phyloP scores from a whole-genome alignment of 257 asterid species.

The Primulina tabacum region DNA sequence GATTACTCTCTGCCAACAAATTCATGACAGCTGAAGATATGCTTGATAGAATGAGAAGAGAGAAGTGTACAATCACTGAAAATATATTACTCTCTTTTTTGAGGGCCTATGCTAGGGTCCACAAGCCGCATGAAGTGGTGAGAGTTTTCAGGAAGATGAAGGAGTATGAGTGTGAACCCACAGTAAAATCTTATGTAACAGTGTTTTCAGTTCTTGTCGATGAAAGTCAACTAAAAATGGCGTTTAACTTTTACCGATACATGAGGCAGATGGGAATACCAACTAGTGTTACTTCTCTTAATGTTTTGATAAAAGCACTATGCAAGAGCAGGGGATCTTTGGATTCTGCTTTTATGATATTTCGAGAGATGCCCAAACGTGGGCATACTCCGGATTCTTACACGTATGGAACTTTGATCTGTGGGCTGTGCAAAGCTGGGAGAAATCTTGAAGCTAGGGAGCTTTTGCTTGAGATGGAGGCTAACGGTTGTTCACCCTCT shows the following conservation, averaged over 20 bases:
- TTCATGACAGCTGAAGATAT: constrained; percentile 63
- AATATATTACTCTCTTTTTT: constrained; percentile 58
- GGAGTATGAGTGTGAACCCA: constrained; percentile 65
- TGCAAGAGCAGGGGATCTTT: constrained; percentile 67
- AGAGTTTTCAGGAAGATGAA: constrained; percentile 64
- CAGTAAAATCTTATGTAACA: constrained; percentile 64
- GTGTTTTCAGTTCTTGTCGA: constrained; percentile 74
- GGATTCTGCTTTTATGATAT: constrained; percentile 66
- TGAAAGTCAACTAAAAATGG: constrained; percentile 79
- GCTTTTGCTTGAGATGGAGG: constrained; percentile 77
- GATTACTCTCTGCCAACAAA: constrained; percentile 65
- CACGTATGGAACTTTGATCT: constrained; percentile 85
- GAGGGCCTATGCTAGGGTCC: constrained; percentile 78
- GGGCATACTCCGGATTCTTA: constrained; percentile 77
- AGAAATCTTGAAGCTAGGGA: constrained; percentile 73
- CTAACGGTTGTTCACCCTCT: constrained; percentile 65
- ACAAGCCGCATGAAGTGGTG: constrained; percentile 79
- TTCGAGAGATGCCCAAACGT: constrained; percentile 74
- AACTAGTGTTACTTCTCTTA: constrained; percentile 59
- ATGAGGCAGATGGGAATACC: constrained; percentile 73
- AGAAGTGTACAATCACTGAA: constrained; percentile 55
- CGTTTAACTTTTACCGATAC: constrained; percentile 66
- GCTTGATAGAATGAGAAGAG: constrained; percentile 70
- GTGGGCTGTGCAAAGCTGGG: constrained; percentile 71
- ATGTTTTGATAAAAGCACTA: constrained; percentile 77